phyloP scores from a whole-genome alignment of 106 monocot species.

The Posidonia australis region DNA sequence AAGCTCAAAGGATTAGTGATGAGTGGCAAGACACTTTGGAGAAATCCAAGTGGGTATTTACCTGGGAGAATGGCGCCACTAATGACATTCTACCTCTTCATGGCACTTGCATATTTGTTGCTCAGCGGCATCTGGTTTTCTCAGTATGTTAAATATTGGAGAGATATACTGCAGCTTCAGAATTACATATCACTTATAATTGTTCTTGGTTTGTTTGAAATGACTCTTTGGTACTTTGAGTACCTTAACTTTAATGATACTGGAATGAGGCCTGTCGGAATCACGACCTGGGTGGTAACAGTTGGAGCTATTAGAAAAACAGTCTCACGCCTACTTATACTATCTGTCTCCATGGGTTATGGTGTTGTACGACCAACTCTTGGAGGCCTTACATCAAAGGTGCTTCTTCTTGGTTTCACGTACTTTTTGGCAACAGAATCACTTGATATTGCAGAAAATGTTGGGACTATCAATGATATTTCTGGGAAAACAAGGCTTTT shows the following conservation, averaged over 20 bases:
- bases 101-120: slow-evolving; percentile 65
- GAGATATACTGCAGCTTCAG: slow-evolving; percentile 71
- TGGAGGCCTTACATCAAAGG: slow-evolving; percentile 94
- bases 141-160: slow-evolving; percentile 85
- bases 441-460: slow-evolving; percentile 84
- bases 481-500: slow-evolving; percentile 85
- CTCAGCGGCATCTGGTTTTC: slow-evolving; percentile 58
- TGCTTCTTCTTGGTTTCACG: slow-evolving; percentile 83
- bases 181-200: slow-evolving; percentile 80
- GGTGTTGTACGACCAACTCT: slow-evolving; percentile 93
- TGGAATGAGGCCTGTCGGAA: slow-evolving; percentile 72
- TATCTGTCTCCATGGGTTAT: slow-evolving; percentile 90
- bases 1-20: slow-evolving; percentile 64
- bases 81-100: slow-evolving; percentile 76
- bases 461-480: slow-evolving; percentile 87
- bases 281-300: slow-evolving; percentile 97
- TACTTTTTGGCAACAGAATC: slow-evolving; percentile 89
- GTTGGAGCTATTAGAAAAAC: slow-evolving; percentile 80
- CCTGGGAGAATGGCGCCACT: slow-evolving; percentile 97
- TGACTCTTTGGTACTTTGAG: slow-evolving; percentile 95
- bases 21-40: slow-evolving; percentile 89
- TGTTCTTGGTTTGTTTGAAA: slow-evolving; percentile 87
- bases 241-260: slow-evolving; percentile 73
- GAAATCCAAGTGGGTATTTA: slow-evolving; percentile 80
- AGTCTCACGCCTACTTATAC: slow-evolving; percentile 75